Base-by-base conservation (phyloP, 345 rosid species). In the Lumnitzera littorea region DNA sequence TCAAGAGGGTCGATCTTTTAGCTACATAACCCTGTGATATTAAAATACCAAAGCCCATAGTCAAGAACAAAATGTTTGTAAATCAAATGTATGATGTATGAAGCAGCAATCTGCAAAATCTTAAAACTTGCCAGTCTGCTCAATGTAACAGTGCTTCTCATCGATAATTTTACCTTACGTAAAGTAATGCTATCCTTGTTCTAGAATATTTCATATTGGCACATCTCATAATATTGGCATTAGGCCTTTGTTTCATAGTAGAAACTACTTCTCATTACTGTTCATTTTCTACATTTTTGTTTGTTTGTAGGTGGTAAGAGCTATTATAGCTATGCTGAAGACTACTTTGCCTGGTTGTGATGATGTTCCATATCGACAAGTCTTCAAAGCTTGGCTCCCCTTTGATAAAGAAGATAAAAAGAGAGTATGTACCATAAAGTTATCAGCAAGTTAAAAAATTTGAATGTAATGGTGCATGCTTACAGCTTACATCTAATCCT, bases 361-460 rank as follows among this genome's bases (percentile, higher is more conserved):
- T 67, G 94, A 89, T 81, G 79, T 69, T 57, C 70, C 96, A 57
- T 89, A 89, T 77, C 81, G 91, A 52, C 87, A 76, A 81, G 98
- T 80, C 50, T 89, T 91, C 70, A 87, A 89, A 80, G 95, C 88
- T 70, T 70, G 85, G 70, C 92, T 91, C 78, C 88, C 91, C 46
- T 74, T 74, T 56, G 92, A 87, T 73, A 89, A 89, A 72, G 96
- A 89, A 50, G 95, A 91, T 73, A 89, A 79, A 81, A 86, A 75
- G 72, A 87, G 68, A 86, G 98, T 91, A 68, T 50, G 50, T 49
- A 48, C 20, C 36, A 46, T 57, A 50, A 47, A 53, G 48, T 31
- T 58, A 23, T 41, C 50, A 24, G 62, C 23, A 46, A 25, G 46
- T 53, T 27, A 27, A 27, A 2, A 27, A 27, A 27, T 27, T 43